phyloP scores from a whole-genome alignment of 805 yeast species.

The Zygosaccharomyces kombuchaensis region DNA sequence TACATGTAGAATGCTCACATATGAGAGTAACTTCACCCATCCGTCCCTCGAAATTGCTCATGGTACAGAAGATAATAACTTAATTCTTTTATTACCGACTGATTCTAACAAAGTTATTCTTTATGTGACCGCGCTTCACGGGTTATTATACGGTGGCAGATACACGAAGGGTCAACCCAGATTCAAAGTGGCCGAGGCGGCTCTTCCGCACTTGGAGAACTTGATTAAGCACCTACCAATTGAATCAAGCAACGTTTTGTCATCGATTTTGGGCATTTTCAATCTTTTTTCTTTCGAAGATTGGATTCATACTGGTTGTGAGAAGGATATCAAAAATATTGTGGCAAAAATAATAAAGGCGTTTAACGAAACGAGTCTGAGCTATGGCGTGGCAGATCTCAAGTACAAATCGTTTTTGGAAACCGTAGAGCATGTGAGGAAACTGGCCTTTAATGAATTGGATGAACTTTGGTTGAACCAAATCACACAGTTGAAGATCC shows the following conservation, averaged over 20 bases:
- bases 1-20: constrained; percentile 26
- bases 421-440: constrained; percentile 20
- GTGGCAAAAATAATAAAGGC: constrained; percentile 19
- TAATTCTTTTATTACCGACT: constrained; percentile 23
- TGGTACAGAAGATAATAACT: constrained; percentile 5
- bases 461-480: constrained; percentile 28
- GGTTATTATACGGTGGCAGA: constrained; percentile 30
- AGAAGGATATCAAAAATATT: constrained; percentile 20
- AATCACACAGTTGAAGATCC: constrained; percentile 19
- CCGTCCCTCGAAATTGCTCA: constrained; percentile 5
- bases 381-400: constrained; percentile 7
- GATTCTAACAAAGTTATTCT: constrained; percentile 20
- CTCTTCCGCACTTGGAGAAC: constrained; percentile 24
- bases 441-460: constrained; percentile 19
- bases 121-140: constrained; percentile 28
- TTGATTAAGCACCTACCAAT: constrained; percentile 24
- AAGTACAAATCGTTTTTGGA: constrained; percentile 18
- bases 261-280: constrained; percentile 25
- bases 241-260: constrained; percentile 20
- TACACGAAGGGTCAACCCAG: constrained; percentile 24
- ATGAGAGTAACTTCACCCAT: constrained; percentile 21
- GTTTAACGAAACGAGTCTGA: constrained; percentile 21
- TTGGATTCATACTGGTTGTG: constrained; percentile 30
- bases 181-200: constrained; percentile 17
- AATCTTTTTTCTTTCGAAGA: constrained; percentile 28